These are phyloP conservation scores for Thuja plicata DNA, from an alignment of 83 land plant genomes.

Conservation along the genomic window DNA sequence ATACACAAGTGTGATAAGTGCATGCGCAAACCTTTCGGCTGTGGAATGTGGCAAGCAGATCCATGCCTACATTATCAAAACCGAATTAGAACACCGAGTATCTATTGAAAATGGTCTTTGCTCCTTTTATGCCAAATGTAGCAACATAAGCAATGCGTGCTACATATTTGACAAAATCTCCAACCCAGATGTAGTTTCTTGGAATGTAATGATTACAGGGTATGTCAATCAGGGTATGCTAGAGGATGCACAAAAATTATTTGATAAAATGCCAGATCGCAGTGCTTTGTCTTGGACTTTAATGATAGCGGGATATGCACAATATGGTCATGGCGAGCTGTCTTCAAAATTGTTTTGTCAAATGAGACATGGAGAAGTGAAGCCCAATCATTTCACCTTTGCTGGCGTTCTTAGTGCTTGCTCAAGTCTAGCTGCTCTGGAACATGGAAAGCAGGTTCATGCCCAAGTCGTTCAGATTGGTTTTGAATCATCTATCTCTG, in stretches of 20 bases:
- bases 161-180: conserved; percentile 39
- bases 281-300: conserved; percentile 14
- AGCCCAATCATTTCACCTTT: conserved; percentile 14
- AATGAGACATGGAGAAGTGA: conserved; percentile 13
- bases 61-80: conserved; percentile 42
- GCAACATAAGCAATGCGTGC: conserved; percentile 29
- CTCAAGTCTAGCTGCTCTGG: conserved; percentile 6
- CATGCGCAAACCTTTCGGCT: conserved; percentile 39
- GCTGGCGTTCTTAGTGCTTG: conserved; percentile 19
- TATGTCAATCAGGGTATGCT: conserved; percentile 12
- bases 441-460: conserved; percentile 18
- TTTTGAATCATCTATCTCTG: background rate
- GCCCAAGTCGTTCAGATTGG: conserved; percentile 9
- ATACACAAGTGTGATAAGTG: conserved; percentile 47
- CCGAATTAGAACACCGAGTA: conserved; percentile 17
- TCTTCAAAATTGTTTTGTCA: conserved; percentile 3
- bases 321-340: conserved; percentile 15
- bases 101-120: conserved; percentile 46
- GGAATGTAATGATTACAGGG: conserved; percentile 19
- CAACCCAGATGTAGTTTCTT: conserved; percentile 38
- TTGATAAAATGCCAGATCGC: conserved; percentile 17
- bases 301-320: conserved; percentile 15
- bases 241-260: conserved; percentile 13
- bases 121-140: conserved; percentile 49
- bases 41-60: conserved; percentile 37